Conservation (phyloP, 2,329 filamentous ascomycete genomes). For the Phialophora macrospora region DNA sequence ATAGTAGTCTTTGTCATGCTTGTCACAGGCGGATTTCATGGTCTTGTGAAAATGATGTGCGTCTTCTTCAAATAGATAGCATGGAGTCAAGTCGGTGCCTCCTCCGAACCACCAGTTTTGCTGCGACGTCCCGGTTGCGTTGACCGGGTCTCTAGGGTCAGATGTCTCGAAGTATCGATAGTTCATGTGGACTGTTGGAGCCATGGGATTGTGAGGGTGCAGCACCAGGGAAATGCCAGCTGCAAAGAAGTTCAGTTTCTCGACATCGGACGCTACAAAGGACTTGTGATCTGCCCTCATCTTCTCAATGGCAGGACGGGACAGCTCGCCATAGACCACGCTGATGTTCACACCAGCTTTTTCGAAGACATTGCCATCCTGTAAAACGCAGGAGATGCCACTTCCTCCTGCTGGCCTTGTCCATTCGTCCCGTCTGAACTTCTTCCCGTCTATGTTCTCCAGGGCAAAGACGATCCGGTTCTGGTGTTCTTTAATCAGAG, state of each 20-base stretch:
- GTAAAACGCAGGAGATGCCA: constrained; percentile 90
- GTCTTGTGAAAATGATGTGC: constrained; percentile 95
- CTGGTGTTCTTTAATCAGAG: constrained; percentile 92
- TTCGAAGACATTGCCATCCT: constrained; percentile 96
- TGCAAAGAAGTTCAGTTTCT: constrained; percentile 92
- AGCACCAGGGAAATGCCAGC: constrained; percentile 90
- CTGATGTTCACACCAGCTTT: constrained; percentile 96
- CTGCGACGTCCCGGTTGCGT: constrained; percentile 52
- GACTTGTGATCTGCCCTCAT: constrained; percentile 97
- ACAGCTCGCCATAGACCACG: constrained; percentile 89
- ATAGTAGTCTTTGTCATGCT: constrained; percentile 90
- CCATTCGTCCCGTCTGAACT: constrained; percentile 87
- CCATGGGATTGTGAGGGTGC: constrained; percentile 94
- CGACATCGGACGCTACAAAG: constrained; percentile 73
- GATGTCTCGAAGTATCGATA: constrained; percentile 98
- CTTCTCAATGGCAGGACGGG: constrained; percentile 82
- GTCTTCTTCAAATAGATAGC: constrained; percentile 95
- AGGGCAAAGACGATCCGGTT: constrained; percentile 82
- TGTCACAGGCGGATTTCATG: constrained; percentile 90
- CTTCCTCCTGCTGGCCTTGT: constrained; percentile 84
- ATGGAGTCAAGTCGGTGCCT: constrained; percentile 89
- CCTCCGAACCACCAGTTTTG: constrained; percentile 97
- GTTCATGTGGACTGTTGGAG: constrained; percentile 95
- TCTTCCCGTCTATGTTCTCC: constrained; percentile 79
- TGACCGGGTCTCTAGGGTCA: constrained; percentile 74